phyloP scores from a whole-genome alignment of 192 early-diverging fungal genomes.

The Linderina pennispora region DNA sequence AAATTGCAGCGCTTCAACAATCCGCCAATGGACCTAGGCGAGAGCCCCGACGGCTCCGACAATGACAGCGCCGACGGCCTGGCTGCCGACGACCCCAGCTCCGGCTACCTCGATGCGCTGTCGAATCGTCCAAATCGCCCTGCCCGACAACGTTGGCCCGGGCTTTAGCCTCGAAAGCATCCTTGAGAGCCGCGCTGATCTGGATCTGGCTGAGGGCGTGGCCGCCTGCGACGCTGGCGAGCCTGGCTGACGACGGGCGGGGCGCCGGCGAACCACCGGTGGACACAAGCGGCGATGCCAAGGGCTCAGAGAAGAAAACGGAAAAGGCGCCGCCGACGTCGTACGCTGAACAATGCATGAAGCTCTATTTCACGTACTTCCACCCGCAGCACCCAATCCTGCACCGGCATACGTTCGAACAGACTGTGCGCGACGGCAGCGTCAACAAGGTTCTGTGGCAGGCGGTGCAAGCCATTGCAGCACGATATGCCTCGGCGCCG shows the following conservation, averaged over 20 bases:
- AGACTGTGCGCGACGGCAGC: constrained; percentile 21
- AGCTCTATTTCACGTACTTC: constrained; percentile 34
- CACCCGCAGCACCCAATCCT: constrained; percentile 46
- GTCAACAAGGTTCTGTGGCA: constrained; percentile 37
- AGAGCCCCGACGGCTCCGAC: constrained; percentile 11
- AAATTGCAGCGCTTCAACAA: constrained; percentile 13
- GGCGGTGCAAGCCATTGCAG: constrained; percentile 41
- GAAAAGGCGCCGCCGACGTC: constrained; percentile 1
- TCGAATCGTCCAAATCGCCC: constrained; percentile 44
- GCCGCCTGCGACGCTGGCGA: constrained; percentile 11
- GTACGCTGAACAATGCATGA: constrained; percentile 16
- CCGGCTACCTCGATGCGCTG: constrained; percentile 24
- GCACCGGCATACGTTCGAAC: constrained; percentile 42
- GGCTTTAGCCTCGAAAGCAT: constrained; percentile 12
- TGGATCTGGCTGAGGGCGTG: constrained; percentile 7
- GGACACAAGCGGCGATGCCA: too few relatives aligned
- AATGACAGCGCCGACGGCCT: constrained; percentile 14
- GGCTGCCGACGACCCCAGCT: constrained; percentile 4
- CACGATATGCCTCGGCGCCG: constrained; percentile 30
- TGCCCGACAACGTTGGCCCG: constrained; percentile 19
- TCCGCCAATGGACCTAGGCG: constrained; percentile 4
- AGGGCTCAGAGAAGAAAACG: not conserved
- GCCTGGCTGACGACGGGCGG: constrained; percentile 8
- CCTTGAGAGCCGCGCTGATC: constrained; percentile 6
- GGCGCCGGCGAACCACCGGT: not conserved